Conservation (phyloP, 2,329 filamentous ascomycete species). For the Amauroascus niger region DNA sequence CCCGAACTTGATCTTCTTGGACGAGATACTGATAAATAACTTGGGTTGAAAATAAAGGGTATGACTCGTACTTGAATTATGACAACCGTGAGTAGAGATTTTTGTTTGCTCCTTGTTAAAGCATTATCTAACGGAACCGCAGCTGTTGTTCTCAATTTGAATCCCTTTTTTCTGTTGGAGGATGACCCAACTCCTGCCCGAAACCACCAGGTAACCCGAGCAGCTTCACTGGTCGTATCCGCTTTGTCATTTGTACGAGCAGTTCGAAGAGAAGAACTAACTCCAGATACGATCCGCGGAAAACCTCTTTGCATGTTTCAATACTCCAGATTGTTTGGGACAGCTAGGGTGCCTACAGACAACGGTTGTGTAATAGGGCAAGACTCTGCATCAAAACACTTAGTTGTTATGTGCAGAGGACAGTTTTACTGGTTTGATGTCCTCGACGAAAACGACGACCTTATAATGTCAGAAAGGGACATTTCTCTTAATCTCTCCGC, state of each 20-base stretch:
- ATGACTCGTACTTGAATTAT: constrained; percentile 95
- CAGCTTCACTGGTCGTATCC: constrained; percentile 83
- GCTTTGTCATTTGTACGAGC: constrained; percentile 86
- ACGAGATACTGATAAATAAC: neutral
- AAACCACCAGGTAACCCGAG: constrained; percentile 92
- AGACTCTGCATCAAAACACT: constrained; percentile 82
- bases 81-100: constrained; percentile 58
- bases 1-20: neutral
- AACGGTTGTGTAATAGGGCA: constrained; percentile 94
- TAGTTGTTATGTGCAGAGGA: constrained; percentile 85
- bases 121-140: neutral
- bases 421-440: constrained; percentile 99
- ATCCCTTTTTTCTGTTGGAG: constrained; percentile 94
- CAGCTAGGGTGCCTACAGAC: constrained; percentile 84
- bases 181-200: constrained; percentile 94
- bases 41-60: constrained; percentile 54
- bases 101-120: neutral
- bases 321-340: constrained; percentile 89
- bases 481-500: constrained; percentile 83
- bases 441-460: constrained; percentile 81
- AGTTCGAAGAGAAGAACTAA: constrained; percentile 82
- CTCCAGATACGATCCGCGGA: constrained; percentile 74
- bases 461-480: constrained; percentile 96
- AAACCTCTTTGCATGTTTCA: constrained; percentile 96
- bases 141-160: constrained; percentile 88